Base-by-base conservation (phyloP, 257 asterid genomes). In the Striga asiatica region DNA sequence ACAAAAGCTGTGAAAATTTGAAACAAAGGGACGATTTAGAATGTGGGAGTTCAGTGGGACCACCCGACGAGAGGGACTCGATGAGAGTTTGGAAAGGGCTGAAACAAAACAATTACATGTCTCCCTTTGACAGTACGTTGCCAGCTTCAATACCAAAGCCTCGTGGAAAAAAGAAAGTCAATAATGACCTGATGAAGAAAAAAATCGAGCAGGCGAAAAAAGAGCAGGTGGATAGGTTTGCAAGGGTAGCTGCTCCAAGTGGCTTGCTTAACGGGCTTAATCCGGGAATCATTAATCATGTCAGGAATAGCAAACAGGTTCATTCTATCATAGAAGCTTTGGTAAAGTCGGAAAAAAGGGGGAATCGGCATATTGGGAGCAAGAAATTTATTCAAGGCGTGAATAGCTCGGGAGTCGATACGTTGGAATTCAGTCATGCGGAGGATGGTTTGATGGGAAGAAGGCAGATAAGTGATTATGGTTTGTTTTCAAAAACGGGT, bases 241-340 rank as follows among this genome's bases (percentile, higher is more conserved):
- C 94, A 10, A 83, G 71, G 66, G 70, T 83, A 67, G 89, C 94
- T 54, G 86, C 86, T 3, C 96, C 96, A 1, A 75, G 86, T 52
- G 96, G 96, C n/a, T 63, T 86, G 70, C 94, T 86, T 27, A 74
- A 74, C 20, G 96, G 80, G 41, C 67, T 86, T 45, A 86, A 86
- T 66, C 96, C 85, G 1, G 94, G 94, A 37, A 86, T 86, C 41
- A 83, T 86, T 53, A 86, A 83, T 73, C 96, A 83, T 53, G 96
- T 86, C 21, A 75, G 96, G 60, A 86, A 86, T 62, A 71, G 81
- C 27, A 86, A 68, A 66, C 96, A 83, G 60, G 96, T 86, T 62
- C 84, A 76, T 60, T 76, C 94, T 23, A 86, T 86, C 46, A 83
- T 86, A 25, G 92, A 81, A 62, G 81, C 91, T 31, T 62, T 86